phyloP scores from a whole-genome alignment of 2,329 filamentous ascomycete genomes.

The Sporothrix euskadiensis region DNA sequence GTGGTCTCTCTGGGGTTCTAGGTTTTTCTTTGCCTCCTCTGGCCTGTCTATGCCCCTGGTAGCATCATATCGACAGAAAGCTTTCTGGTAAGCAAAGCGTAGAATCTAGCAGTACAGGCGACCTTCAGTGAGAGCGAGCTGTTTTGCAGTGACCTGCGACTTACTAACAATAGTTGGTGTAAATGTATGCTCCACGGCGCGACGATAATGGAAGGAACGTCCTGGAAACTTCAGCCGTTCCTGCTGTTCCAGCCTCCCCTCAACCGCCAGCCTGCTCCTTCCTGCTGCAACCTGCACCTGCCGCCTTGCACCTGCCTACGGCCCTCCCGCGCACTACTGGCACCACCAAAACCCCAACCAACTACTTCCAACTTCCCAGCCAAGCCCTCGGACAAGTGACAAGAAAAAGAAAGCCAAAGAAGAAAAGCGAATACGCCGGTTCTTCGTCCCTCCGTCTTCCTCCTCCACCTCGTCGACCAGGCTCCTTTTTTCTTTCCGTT shows the following conservation, averaged over 20 bases:
- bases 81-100: too few relatives aligned
- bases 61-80: background rate
- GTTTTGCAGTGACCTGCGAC: background rate
- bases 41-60: conserved; percentile 11
- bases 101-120: background rate
- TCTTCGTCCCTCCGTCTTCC: background rate
- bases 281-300: background rate
- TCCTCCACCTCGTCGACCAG: background rate
- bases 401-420: conserved; percentile 6
- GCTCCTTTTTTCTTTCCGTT: background rate
- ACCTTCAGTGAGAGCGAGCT: background rate
- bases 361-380: conserved; percentile 20
- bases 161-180: background rate
- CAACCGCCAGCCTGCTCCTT: background rate
- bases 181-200: too few relatives aligned
- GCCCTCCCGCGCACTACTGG: background rate
- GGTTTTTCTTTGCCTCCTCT: conserved; percentile 16
- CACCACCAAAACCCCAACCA: conserved; percentile 10
- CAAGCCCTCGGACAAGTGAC: conserved; percentile 3
- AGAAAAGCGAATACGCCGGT: conserved; percentile 14
- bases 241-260: background rate
- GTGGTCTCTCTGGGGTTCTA: background rate
- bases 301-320: background rate
- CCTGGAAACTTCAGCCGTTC: conserved; percentile 9
- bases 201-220: background rate